These are phyloP conservation scores for Zymoseptoria tritici DNA, from an alignment of 2,329 filamentous ascomycete species.

Conservation along the genomic window DNA sequence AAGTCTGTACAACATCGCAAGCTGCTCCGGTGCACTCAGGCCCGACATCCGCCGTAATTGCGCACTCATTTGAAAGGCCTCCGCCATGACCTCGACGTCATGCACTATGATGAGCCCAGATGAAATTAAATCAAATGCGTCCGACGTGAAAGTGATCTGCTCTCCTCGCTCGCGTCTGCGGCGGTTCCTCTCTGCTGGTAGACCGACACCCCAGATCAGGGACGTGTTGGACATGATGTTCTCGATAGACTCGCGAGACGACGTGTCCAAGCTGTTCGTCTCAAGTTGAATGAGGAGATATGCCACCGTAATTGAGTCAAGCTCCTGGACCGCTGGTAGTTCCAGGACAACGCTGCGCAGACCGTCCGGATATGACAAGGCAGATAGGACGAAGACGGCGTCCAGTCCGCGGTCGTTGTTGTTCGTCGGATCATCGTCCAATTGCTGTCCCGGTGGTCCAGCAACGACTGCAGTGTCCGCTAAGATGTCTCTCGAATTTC, in stretches of 20 bases:
- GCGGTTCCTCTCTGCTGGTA: slow-evolving; percentile 16
- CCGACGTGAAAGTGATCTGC: slow-evolving; percentile 9
- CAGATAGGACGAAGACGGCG: slow-evolving; percentile 12
- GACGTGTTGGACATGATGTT: slow-evolving; percentile 2
- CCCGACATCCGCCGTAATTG: slow-evolving; percentile 17
- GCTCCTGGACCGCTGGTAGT: not conserved
- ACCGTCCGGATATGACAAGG: slow-evolving; percentile 2
- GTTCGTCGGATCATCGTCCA: slow-evolving; percentile 10
- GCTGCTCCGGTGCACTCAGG: slow-evolving; percentile 17
- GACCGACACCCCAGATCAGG: slow-evolving; percentile 10
- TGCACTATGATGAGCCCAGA: slow-evolving; percentile 10
- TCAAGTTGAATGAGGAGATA: not conserved
- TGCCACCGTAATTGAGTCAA: not conserved
- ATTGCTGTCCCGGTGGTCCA: slow-evolving; percentile 12
- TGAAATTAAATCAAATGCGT: slow-evolving; percentile 8
- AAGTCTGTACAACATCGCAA: slow-evolving; percentile 23
- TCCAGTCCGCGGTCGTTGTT: slow-evolving; percentile 17
- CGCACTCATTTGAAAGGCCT: slow-evolving; percentile 24
- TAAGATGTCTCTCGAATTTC: not conserved
- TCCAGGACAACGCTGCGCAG: slow-evolving; percentile 1
- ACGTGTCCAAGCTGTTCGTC: slow-evolving; percentile 4
- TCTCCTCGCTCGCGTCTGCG: slow-evolving; percentile 13
- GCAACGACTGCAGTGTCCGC: not conserved
- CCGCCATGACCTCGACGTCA: slow-evolving; percentile 26
- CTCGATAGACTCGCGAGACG: slow-evolving; percentile 8